Evolutionary conservation across 1,284 basidiomycete species (phyloP).

Genomic region (Ustanciosporium gigantosporum): DNA sequence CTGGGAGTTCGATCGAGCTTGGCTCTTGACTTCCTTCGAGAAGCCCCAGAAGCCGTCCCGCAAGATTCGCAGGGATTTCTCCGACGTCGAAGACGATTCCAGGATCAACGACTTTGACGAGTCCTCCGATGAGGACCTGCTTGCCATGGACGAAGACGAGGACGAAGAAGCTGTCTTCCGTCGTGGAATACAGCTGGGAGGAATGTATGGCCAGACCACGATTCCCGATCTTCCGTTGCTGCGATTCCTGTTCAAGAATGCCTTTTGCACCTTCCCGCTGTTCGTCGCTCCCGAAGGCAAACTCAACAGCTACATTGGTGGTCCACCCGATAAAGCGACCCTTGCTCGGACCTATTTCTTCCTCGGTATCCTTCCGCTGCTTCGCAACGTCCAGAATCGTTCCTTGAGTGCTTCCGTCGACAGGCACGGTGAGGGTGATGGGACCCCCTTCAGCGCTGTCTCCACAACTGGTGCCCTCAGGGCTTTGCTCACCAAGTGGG

Average conservation of each 20-base stretch:
- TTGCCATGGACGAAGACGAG: slow-evolving; percentile 34
- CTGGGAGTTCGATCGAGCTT: slow-evolving; percentile 55
- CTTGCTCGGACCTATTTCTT: slow-evolving; percentile 47
- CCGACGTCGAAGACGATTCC: slow-evolving; percentile 40
- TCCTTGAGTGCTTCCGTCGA: slow-evolving; percentile 52
- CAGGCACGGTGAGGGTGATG: slow-evolving; percentile 52
- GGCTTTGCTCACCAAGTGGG: slow-evolving; percentile 37
- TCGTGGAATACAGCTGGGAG: slow-evolving; percentile 32
- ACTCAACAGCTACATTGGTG: slow-evolving; percentile 24
- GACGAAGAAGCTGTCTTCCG: slow-evolving; percentile 56
- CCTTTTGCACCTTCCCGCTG: slow-evolving; percentile 53
- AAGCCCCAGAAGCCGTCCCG: slow-evolving; percentile 27
- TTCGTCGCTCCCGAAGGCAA: slow-evolving; percentile 51
- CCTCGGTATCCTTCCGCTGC: slow-evolving; percentile 41
- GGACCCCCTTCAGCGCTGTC: slow-evolving; percentile 46
- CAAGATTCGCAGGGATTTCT: slow-evolving; percentile 10
- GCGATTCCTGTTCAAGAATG: slow-evolving; percentile 54
- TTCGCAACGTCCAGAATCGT: slow-evolving; percentile 50
- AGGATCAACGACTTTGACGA: slow-evolving; percentile 50
- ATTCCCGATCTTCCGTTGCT: slow-evolving; percentile 49
- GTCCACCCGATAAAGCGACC: slow-evolving; percentile 46
- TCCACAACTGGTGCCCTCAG: slow-evolving; percentile 36
- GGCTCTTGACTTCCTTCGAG: slow-evolving; percentile 45
- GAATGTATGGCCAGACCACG: slow-evolving; percentile 16
- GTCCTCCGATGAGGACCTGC: slow-evolving; percentile 36